These are phyloP conservation scores for Lipomyces starkeyi DNA, from an alignment of 805 yeast genomes.

Conservation along the genomic window DNA sequence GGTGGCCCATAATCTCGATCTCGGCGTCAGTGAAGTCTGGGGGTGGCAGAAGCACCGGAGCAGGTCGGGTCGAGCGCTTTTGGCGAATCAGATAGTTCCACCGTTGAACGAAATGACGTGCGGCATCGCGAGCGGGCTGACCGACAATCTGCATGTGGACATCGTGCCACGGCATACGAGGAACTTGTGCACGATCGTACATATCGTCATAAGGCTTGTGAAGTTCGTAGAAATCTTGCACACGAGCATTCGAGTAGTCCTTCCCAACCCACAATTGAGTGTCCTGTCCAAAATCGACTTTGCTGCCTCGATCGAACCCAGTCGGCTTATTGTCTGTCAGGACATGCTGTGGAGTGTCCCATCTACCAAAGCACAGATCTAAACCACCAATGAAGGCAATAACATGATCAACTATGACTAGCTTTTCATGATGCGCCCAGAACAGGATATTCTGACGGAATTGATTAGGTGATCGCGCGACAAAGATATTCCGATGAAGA, in stretches of 20 bases:
- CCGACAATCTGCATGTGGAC: slow-evolving; percentile 96
- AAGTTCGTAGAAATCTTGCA: slow-evolving; percentile 79
- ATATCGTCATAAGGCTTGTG: slow-evolving; percentile 88
- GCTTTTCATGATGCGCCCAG: slow-evolving; percentile 99
- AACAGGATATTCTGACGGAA: slow-evolving; percentile 88
- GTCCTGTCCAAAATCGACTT: slow-evolving; percentile 49
- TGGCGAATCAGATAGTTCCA: slow-evolving; percentile 95
- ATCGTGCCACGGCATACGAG: slow-evolving; percentile 99
- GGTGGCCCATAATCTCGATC: slow-evolving; percentile 59
- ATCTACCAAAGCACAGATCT: slow-evolving; percentile 94
- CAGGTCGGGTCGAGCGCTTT: slow-evolving; percentile 90
- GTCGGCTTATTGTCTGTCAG: slow-evolving; percentile 67
- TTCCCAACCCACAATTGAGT: slow-evolving; percentile 90
- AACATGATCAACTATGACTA: slow-evolving; percentile 84
- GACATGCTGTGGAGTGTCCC: slow-evolving; percentile 95
- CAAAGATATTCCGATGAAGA: slow-evolving; percentile 83
- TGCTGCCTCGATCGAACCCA: slow-evolving; percentile 37
- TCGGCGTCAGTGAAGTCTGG: slow-evolving; percentile 81
- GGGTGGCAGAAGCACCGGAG: slow-evolving; percentile 92
- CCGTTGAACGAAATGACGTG: slow-evolving; percentile 94
- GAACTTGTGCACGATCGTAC: slow-evolving; percentile 80
- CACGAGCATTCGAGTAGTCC: slow-evolving; percentile 95
- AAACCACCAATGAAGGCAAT: slow-evolving; percentile 94
- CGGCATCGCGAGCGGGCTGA: slow-evolving; percentile 88
- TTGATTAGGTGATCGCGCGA: slow-evolving; percentile 94